phyloP scores from a whole-genome alignment of 495 filamentous ascomycete species.

The Aspergillus incahuasiensis region DNA sequence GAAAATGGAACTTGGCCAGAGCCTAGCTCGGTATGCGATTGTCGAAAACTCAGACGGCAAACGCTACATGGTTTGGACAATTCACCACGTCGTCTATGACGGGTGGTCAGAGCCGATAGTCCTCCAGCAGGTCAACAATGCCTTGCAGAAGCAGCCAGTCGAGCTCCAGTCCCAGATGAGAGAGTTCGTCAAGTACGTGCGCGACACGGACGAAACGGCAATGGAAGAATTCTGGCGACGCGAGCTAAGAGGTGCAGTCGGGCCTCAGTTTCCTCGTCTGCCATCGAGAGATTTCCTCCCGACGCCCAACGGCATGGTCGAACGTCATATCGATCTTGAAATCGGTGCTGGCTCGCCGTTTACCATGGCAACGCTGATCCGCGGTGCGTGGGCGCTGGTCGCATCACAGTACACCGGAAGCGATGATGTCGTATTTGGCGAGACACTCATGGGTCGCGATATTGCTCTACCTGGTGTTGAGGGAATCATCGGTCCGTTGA shows the following conservation, averaged over 20 bases:
- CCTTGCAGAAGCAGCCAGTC: constrained; percentile 21
- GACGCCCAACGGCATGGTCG: constrained; percentile 46
- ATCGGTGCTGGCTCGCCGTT: constrained; percentile 33
- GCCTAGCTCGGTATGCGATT: constrained; percentile 52
- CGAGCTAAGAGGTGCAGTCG: constrained; percentile 46
- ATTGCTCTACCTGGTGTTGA: constrained; percentile 43
- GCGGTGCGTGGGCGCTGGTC: constrained; percentile 58
- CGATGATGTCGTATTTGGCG: constrained; percentile 55
- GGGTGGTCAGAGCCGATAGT: constrained; percentile 60
- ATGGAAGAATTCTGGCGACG: constrained; percentile 43
- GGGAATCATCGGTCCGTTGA: constrained; percentile 51
- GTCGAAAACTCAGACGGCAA: constrained; percentile 33
- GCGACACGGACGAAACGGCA: constrained; percentile 27
- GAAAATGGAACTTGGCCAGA: constrained; percentile 50
- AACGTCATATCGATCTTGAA: constrained; percentile 45
- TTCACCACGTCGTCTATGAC: constrained; percentile 67
- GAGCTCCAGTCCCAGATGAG: constrained; percentile 29
- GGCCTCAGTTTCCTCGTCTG: constrained; percentile 54
- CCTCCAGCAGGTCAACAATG: constrained; percentile 47
- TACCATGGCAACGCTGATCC: constrained; percentile 56
- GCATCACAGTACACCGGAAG: constrained; percentile 49
- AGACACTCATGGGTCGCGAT: constrained; percentile 52
- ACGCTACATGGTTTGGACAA: constrained; percentile 53
- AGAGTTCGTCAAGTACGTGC: constrained; percentile 42
- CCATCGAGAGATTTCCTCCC: constrained; percentile 53